phyloP scores from a whole-genome alignment of 176 grass and related monocot genomes.

The Aegilops tauschii region DNA sequence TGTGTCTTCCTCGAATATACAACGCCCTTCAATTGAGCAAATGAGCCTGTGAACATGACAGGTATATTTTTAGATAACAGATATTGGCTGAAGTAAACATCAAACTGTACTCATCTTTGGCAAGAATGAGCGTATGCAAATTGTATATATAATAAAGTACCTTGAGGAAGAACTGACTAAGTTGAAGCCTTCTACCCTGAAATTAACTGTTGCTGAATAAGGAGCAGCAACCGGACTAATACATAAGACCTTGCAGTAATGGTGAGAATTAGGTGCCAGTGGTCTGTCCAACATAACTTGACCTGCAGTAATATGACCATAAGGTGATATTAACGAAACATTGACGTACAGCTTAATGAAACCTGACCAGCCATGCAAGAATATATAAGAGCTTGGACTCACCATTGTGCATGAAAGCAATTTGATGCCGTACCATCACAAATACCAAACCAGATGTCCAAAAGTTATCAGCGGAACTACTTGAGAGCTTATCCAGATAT shows the following conservation, averaged over 20 bases:
- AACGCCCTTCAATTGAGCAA: constrained; percentile 80
- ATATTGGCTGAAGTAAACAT: constrained; percentile 6
- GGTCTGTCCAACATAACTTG: constrained; percentile 74
- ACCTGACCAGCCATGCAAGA: neutral
- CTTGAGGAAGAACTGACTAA: constrained; percentile 61
- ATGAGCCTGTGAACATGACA: constrained; percentile 60
- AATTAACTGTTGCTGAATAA: constrained; percentile 54
- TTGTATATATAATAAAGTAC: constrained; percentile 41
- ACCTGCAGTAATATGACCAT: constrained; percentile 56
- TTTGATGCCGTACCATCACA: constrained; percentile 64
- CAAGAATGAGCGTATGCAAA: constrained; percentile 11
- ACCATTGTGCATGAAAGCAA: constrained; percentile 89
- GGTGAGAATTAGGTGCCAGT: constrained; percentile 46
- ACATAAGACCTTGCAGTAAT: constrained; percentile 71
- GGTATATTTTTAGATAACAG: constrained; percentile 4
- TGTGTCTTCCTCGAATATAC: constrained; percentile 70
- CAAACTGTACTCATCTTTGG: neutral
- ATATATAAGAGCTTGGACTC: constrained; percentile 19
- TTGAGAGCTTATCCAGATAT: constrained; percentile 71
- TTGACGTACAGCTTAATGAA: constrained; percentile 11
- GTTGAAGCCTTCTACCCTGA: constrained; percentile 77
- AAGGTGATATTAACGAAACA: constrained; percentile 3
- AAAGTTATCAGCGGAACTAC: constrained; percentile 62
- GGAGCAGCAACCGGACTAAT: constrained; percentile 80
- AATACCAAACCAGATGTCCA: constrained; percentile 87